Base-by-base conservation (phyloP, 257 asterid genomes). In the Ocimum tenuiflorum region DNA sequence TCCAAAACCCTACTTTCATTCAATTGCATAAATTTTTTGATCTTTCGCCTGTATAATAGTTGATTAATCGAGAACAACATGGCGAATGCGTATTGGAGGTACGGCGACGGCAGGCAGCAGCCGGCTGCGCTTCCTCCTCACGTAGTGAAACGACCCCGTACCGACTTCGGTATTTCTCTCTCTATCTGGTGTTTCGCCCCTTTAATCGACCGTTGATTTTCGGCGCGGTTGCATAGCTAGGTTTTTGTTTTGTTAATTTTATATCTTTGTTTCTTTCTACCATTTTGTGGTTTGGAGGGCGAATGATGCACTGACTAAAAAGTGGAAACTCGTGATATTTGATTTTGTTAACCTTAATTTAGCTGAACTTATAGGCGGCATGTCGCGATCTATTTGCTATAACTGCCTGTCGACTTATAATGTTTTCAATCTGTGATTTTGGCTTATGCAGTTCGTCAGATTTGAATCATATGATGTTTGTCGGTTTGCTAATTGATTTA, bases 31-130 rank as follows among this genome's bases (percentile, higher is more conserved):
- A n/a, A 17, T 27, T 19, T 7, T 22, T 18, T n/a, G 51, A 49
- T 46, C 50, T 47, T 68, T 20, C 31, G 17, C 51, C 23, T 1
- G 5, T 20, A 8, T 8, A 27, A 39, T 24, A 38, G 18, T 48
- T 65, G 22, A 47, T 42, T 39, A 9, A 31, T 2, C 73, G n/a
- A 11, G 9, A 52, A 42, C 24, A 51, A 18, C 8, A 90, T 91
- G 97, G 85, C 81, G 45, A 96, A 86, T 60, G 81, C 84, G 59
- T 91, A 88, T 69, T 86, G 91, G 97, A 79, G 88, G 70, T 85
- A 80, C 82, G 64, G 79, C 48, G 92, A 80, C 35, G 77, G 68
- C 39, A 59, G 78, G 77, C 96, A 84, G 81, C 91, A 63, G 73
- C 69, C 71, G 29, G 71, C 82, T 24, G 73, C 76, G 36, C 75